phyloP scores from a whole-genome alignment of 169 alveolate genomes.

The Plasmodium cynomolgi region DNA sequence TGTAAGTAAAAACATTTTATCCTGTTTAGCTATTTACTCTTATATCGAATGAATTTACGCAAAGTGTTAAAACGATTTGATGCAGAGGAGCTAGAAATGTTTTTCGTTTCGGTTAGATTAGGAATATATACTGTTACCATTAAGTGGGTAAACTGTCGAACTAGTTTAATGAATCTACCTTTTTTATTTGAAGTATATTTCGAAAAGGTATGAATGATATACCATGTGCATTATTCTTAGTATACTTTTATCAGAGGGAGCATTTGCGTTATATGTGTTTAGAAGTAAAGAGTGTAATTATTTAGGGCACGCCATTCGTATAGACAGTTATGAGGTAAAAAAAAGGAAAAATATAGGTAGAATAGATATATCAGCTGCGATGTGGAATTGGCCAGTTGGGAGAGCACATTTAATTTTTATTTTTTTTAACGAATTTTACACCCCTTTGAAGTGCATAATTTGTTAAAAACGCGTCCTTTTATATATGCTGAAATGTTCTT shows the following conservation, averaged over 20 bases:
- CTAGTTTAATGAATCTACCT: not conserved
- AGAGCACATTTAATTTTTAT: not conserved
- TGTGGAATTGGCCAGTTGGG: not conserved
- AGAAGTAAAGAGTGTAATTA: not conserved
- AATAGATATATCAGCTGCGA: not conserved
- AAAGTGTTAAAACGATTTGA: not conserved
- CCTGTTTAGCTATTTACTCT: not conserved
- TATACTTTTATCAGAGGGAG: not conserved
- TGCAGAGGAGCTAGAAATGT: not conserved
- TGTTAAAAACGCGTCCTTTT: not conserved
- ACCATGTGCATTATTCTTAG: not conserved
- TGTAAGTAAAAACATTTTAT: not conserved
- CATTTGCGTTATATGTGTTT: not conserved
- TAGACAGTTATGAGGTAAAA: not conserved
- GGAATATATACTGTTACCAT: not conserved
- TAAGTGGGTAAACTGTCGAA: not conserved
- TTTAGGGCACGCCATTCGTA: not conserved
- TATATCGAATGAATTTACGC: not conserved
- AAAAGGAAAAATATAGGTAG: not conserved
- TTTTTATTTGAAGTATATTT: not conserved
- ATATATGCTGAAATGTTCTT: not conserved
- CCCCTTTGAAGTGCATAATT: not conserved
- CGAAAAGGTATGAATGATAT: not conserved
- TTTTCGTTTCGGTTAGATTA: not conserved
- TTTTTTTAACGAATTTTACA: not conserved